These are phyloP conservation scores for Leucosporidium scottii DNA, from an alignment of 768 basidiomycete species.

Conservation along the genomic window DNA sequence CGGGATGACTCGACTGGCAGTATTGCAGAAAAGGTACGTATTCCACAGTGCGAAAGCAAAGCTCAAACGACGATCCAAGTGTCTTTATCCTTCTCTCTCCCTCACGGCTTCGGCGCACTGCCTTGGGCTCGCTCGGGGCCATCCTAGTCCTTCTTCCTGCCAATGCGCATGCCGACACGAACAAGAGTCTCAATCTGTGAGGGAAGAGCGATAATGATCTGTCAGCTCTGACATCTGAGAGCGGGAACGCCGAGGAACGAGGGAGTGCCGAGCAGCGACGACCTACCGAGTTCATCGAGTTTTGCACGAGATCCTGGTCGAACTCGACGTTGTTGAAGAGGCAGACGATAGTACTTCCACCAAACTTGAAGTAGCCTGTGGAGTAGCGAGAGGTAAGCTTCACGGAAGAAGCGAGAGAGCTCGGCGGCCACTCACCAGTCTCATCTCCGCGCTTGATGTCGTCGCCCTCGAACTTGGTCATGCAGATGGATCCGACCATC, in stretches of 20 bases:
- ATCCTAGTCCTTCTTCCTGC: slow-evolving; percentile 1
- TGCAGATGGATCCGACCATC: slow-evolving; percentile 80
- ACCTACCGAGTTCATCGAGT: slow-evolving; percentile 80
- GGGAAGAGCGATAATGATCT: too few species aligned
- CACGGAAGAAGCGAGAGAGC: too few species aligned
- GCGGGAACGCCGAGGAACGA: too few species aligned
- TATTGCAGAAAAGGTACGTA: too few species aligned
- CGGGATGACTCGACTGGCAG: too few species aligned
- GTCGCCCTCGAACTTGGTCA: slow-evolving; percentile 79
- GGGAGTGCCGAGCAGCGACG: slow-evolving; percentile 49
- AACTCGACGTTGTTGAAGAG: slow-evolving; percentile 76
- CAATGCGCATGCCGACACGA: slow-evolving; percentile 27
- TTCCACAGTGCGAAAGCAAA: too few species aligned
- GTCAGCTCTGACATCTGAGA: neutral
- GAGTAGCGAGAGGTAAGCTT: neutral
- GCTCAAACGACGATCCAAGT: too few species aligned
- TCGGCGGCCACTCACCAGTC: slow-evolving; percentile 56
- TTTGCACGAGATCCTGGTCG: slow-evolving; percentile 83
- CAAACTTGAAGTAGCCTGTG: slow-evolving; percentile 65
- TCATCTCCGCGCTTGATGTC: slow-evolving; percentile 75
- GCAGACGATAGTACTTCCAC: slow-evolving; percentile 59
- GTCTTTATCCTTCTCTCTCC: too few species aligned
- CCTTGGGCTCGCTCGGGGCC: too few species aligned
- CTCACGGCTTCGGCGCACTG: too few species aligned
- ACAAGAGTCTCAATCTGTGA: slow-evolving; percentile 24